Base-by-base conservation (phyloP, 75 land plant genomes). In the Adiantum capillusveneris region DNA sequence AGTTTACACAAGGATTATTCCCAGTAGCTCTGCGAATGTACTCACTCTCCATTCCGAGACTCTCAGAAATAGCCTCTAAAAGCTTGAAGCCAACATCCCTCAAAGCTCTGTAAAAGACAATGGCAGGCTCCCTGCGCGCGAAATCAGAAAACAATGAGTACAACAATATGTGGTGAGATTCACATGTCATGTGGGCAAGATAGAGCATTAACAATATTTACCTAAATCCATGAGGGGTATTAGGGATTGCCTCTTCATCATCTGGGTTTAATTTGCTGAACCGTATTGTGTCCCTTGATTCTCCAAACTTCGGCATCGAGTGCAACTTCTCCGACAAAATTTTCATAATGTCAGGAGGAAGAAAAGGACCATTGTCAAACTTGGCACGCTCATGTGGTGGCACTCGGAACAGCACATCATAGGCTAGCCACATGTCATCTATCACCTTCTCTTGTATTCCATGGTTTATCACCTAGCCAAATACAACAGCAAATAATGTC, bases 1-100 rank as follows among this genome's bases (percentile, higher is more conserved):
- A 3, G 9, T 34, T 34, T 5, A 34, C 7, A 5, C 9, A 3
- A 5, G 37, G 37, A 20, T 81, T 76, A n/a, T 65, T 65, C 11
- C 86, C 77, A 17, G 80, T 2, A 1, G 74, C 67, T 25, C 69
- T 70, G 29, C 53, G 62, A 20, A 80, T 61, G 60, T 66, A 56
- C 18, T 80, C 60, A 14, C 28, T 55, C 2, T 73, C 67, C 9
- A 84, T 46, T 1, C 87, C 87, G 41, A 80, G 55, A 64, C 84
- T 77, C 65, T 80, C 84, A 1, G 87, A 73, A 22, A 80, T 73
- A 13, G 76, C 69, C 26, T 64, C 83, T 6, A 83, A 46, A 1
- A 79, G 56, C 5, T 41, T 58, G 19, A 75, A 41, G 12, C 43
- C 62, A n/a, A 79, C 19, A 11, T 31, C 68, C 57, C 79, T 69